These are phyloP conservation scores for Amoebophrya sp. DNA, from an alignment of 169 alveolate species.

Conservation along the genomic window DNA sequence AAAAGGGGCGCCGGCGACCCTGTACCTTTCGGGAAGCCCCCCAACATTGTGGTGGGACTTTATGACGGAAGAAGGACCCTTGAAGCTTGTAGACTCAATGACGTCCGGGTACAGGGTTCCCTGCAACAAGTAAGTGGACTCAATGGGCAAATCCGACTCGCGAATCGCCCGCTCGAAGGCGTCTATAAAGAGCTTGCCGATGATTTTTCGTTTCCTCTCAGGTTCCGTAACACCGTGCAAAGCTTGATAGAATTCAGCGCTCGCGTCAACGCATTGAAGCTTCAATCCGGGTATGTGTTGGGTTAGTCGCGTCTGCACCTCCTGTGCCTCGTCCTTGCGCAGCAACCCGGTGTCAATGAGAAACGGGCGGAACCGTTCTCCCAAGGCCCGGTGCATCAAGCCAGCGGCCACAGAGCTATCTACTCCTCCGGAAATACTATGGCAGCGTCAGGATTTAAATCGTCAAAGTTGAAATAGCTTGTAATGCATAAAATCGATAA, in stretches of 20 bases:
- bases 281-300: slow-evolving; percentile 48
- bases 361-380: slow-evolving; percentile 55
- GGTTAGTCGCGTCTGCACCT: slow-evolving; percentile 45
- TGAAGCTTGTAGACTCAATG: slow-evolving; percentile 53
- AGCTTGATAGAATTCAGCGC: slow-evolving; percentile 28
- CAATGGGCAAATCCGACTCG: slow-evolving; percentile 45
- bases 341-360: slow-evolving; percentile 59
- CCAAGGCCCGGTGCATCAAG: slow-evolving; percentile 46
- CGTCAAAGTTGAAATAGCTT: no score
- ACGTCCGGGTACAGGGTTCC: slow-evolving; percentile 59
- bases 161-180: slow-evolving; percentile 51
- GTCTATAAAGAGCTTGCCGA: slow-evolving; percentile 55
- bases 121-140: slow-evolving; percentile 47
- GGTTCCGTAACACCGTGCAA: slow-evolving; percentile 56
- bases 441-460: no score
- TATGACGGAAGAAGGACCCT: slow-evolving; percentile 56
- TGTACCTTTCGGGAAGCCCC: slow-evolving; percentile 45
- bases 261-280: slow-evolving; percentile 50
- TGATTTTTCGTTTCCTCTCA: slow-evolving; percentile 57
- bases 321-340: slow-evolving; percentile 50
- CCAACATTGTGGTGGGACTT: slow-evolving; percentile 61
- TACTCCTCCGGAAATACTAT: neutral
- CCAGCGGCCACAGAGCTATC: neutral
- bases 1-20: no score
- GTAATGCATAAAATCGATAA: no score